Conservation (phyloP, 768 basidiomycete genomes). For the Filobasidium wieringae region DNA sequence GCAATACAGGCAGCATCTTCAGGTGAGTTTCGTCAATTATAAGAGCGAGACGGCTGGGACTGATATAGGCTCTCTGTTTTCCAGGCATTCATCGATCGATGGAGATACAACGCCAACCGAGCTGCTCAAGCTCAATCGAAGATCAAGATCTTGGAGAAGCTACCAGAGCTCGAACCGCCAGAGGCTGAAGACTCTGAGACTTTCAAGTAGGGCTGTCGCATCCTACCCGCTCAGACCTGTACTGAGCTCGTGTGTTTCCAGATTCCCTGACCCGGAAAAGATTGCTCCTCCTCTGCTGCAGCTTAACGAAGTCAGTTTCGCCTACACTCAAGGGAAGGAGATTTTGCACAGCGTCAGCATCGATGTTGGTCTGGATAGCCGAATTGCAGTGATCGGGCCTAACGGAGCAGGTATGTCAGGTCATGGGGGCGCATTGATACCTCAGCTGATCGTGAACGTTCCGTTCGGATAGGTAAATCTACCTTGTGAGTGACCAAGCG, state of each 20-base stretch:
- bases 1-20: constrained; percentile 80
- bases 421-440: too few species aligned
- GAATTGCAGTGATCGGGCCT: constrained; percentile 88
- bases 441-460: too few species aligned
- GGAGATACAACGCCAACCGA: constrained; percentile 94
- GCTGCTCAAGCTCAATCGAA: constrained; percentile 76
- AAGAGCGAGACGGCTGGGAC: too few species aligned
- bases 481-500: constrained; percentile 54
- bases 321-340: constrained; percentile 64
- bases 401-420: constrained; percentile 95
- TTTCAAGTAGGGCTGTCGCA: constrained; percentile 54
- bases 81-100: constrained; percentile 95
- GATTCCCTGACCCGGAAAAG: constrained; percentile 93
- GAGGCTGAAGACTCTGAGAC: constrained; percentile 83
- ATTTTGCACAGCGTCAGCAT: constrained; percentile 71
- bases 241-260: constrained; percentile 27
- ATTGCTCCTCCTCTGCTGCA: constrained; percentile 92
- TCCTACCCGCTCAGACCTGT: neutral
- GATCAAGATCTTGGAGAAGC: constrained; percentile 67
- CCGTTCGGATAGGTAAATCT: too few species aligned
- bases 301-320: constrained; percentile 79
- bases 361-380: constrained; percentile 84
- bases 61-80: neutral
- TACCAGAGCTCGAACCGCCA: constrained; percentile 86
- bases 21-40: neutral